These are phyloP conservation scores for Ophiostoma perfectum DNA, from an alignment of 2,329 filamentous ascomycete species.

Conservation along the genomic window DNA sequence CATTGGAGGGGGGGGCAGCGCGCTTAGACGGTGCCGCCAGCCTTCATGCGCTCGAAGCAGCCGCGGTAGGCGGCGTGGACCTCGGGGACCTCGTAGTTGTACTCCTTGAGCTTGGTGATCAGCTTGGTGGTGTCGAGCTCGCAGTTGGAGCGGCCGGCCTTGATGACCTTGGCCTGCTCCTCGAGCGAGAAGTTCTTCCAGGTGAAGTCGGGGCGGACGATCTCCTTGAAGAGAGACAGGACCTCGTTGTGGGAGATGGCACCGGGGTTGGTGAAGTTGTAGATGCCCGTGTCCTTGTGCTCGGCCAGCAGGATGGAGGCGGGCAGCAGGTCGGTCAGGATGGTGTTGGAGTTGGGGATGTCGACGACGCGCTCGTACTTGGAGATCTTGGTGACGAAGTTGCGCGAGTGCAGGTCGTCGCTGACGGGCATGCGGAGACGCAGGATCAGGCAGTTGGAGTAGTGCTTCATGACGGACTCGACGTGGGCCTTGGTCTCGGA, in stretches of 20 bases:
- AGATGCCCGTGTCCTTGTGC: constrained; percentile 72
- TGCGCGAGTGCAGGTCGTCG: constrained; percentile 60
- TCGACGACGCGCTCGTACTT: constrained; percentile 61
- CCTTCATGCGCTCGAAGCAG: constrained; percentile 61
- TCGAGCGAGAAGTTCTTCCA: constrained; percentile 64
- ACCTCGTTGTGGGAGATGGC: constrained; percentile 69
- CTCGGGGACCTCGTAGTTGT: constrained; percentile 54
- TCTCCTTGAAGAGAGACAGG: constrained; percentile 55
- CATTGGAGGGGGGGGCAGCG: not conserved
- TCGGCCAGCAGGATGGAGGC: constrained; percentile 80
- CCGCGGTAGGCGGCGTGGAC: constrained; percentile 55
- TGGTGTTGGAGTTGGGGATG: constrained; percentile 63
- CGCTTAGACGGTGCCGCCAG: constrained; percentile 45
- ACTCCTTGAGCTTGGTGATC: constrained; percentile 54
- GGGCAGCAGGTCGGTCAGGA: constrained; percentile 60
- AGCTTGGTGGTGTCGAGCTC: constrained; percentile 59
- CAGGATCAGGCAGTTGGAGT: constrained; percentile 57
- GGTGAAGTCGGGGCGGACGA: constrained; percentile 54
- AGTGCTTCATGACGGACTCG: constrained; percentile 59
- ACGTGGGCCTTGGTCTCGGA: constrained; percentile 61
- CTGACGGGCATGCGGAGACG: constrained; percentile 65
- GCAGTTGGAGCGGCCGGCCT: constrained; percentile 63
- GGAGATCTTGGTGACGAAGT: constrained; percentile 64
- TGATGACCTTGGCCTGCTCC: constrained; percentile 62
- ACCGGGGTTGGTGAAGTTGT: constrained; percentile 67